Evolutionary conservation across 768 basidiomycete genomes (phyloP), one percentile per base, ranked within the genome.

Genomic region (Hygrophorus pudorinus): DNA sequence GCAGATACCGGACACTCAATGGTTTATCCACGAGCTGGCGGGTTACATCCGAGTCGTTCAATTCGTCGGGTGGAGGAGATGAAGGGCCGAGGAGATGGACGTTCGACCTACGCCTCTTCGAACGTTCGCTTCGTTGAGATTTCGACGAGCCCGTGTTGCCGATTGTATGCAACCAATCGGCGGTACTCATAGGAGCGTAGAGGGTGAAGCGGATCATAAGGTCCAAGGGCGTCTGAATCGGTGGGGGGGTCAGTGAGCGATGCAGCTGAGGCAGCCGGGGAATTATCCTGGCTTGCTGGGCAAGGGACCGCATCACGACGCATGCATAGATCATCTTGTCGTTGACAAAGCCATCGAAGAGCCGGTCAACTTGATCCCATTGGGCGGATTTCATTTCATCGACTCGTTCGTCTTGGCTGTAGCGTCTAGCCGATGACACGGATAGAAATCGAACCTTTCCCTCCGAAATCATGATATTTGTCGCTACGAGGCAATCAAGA

Each of bases 371-470:
- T 9, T 28, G 24, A 13, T 44, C 40, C 43, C 43, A 49, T 21
- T 49, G 48, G 21, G 27, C 29, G 16, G 30, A 7, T 17, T 38
- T 9, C n/a, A 27, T 35, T 9, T 43, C 42, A 9, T 31, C 30
- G 27, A 21, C 29, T 20, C 10, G 14, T 11, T 46, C 43, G 2
- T 50, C 41, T 8, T 24, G 20, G n/a, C 21, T 29, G 43, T 36
- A 12, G 3, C 3, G 35, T 13, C 8, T 12, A 21, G 37, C 17
- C n/a, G 14, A 6, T 6, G 43, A n/a, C 6, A 28, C 17, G n/a
- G 12, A 14, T 33, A 43, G 7, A 20, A 48, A 43, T 6, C 47
- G 41, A 21, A 48, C 41, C 24, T 48, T 48, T 21, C 47, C 47
- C 1, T 48, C 24, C 8, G 41, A 18, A 16, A 43, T 48, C 33